These are phyloP conservation scores for Urtica urens DNA, from an alignment of 306 rosid genomes.

Conservation along the genomic window DNA sequence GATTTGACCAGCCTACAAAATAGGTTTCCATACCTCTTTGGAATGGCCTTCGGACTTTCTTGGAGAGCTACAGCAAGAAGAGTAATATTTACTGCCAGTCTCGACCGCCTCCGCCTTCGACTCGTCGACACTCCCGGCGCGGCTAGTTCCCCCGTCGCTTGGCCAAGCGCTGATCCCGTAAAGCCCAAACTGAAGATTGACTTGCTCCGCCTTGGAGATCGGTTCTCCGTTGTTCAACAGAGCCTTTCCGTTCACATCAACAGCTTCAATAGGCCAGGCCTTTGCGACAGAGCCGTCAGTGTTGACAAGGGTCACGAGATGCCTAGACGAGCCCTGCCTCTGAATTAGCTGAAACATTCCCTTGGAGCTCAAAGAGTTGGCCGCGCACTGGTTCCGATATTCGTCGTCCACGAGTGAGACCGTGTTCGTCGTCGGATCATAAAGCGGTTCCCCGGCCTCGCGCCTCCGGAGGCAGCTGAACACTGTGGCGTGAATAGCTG, in stretches of 20 bases:
- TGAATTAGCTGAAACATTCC: constrained; percentile 96
- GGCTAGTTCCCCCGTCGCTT: constrained; percentile 76
- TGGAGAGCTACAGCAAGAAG: constrained; percentile 93
- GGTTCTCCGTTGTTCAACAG: constrained; percentile 33
- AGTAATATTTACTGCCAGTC: constrained; percentile 61
- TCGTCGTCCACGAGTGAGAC: constrained; percentile 80
- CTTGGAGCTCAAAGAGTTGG: constrained; percentile 79
- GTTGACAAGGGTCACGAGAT: constrained; percentile 81
- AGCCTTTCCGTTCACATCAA: constrained; percentile 60
- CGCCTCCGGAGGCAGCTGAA: constrained; percentile 93
- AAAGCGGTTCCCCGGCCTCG: constrained; percentile 72
- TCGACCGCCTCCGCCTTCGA: constrained; percentile 72
- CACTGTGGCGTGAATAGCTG: constrained; percentile 93
- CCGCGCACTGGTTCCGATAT: constrained; percentile 80
- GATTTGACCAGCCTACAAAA: not conserved
- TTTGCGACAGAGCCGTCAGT: constrained; percentile 89
- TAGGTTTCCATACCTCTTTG: constrained; percentile 56
- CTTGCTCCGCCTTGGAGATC: constrained; percentile 68
- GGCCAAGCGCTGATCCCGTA: constrained; percentile 98
- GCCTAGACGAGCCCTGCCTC: constrained; percentile 81
- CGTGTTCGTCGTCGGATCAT: constrained; percentile 61
- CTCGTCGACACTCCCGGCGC: constrained; percentile 84
- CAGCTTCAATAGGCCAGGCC: constrained; percentile 89
- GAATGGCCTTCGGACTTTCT: constrained; percentile 60
- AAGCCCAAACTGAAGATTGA: constrained; percentile 92